Evolutionary conservation across 345 rosid genomes (phyloP).

Genomic region (Gossypium longicalyx): DNA sequence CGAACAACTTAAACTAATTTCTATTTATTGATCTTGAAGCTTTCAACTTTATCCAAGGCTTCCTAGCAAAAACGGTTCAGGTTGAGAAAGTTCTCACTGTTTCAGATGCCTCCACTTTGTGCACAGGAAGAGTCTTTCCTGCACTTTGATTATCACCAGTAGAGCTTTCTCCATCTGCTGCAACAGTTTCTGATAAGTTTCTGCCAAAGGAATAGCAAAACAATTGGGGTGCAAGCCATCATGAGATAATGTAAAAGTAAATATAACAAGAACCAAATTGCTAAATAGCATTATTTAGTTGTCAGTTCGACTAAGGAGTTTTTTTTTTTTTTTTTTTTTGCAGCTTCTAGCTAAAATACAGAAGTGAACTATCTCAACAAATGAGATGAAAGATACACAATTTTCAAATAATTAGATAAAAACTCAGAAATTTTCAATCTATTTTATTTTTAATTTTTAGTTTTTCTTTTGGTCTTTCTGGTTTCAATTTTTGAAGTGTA

Average conservation of each 20-base stretch:
- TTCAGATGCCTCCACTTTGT: conserved; percentile 46
- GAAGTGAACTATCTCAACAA: neutral
- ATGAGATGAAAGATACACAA: neutral
- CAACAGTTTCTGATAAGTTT: conserved; percentile 49
- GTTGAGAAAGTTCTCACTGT: conserved; percentile 38
- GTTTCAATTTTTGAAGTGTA: neutral
- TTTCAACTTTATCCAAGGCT: conserved; percentile 1
- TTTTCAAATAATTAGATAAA: neutral
- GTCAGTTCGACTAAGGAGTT: neutral
- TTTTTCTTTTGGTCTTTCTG: neutral
- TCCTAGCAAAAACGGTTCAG: neutral
- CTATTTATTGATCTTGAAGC: neutral
- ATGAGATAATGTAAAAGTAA: conserved; percentile 2
- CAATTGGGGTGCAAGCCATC: neutral
- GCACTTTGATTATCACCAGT: conserved; percentile 48
- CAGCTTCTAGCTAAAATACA: neutral
- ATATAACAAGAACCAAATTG: neutral
- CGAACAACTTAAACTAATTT: conserved; percentile 1
- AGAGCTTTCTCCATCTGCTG: conserved; percentile 49
- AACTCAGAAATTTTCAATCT: neutral
- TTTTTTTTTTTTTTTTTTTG: neutral
- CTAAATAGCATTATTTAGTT: neutral
- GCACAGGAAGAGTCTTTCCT: conserved; percentile 41
- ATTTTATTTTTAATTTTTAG: neutral
- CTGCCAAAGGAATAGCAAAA: conserved; percentile 34